These are phyloP conservation scores for Annulohypoxylon nitens DNA, from an alignment of 495 filamentous ascomycete genomes.

Conservation along the genomic window DNA sequence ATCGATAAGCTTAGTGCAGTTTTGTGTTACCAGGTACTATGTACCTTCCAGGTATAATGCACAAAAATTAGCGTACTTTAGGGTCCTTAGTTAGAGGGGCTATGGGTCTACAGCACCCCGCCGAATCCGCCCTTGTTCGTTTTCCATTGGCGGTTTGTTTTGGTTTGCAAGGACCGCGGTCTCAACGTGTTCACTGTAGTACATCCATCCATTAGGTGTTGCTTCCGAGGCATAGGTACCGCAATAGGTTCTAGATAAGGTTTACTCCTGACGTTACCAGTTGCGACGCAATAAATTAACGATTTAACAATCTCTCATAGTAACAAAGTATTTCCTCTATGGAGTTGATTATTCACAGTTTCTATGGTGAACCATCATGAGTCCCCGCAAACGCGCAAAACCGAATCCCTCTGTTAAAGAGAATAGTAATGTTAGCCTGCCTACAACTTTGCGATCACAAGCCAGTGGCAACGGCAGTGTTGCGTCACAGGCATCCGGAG, in stretches of 20 bases:
- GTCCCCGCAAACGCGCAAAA: slow-evolving; percentile 74
- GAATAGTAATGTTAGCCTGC: slow-evolving; percentile 54
- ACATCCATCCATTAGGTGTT: slow-evolving; percentile 14
- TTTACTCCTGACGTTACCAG: slow-evolving; percentile 10
- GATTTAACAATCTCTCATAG: slow-evolving; percentile 8
- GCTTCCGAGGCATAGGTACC: slow-evolving; percentile 32
- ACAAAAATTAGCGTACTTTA: background rate
- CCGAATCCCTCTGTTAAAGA: slow-evolving; percentile 60
- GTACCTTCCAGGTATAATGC: background rate
- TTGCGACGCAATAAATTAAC: slow-evolving; percentile 7
- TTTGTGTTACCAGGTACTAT: background rate
- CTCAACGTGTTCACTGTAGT: slow-evolving; percentile 17
- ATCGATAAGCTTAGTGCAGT: slow-evolving; percentile 38
- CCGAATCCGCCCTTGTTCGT: background rate
- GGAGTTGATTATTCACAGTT: slow-evolving; percentile 2
- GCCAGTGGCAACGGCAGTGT: slow-evolving; percentile 48
- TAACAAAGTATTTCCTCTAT: slow-evolving; percentile 11
- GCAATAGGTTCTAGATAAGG: background rate
- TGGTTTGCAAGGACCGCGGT: slow-evolving; percentile 22
- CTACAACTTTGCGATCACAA: slow-evolving; percentile 47
- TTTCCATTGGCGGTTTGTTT: slow-evolving; percentile 12
- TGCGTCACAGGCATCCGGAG: slow-evolving; percentile 44
- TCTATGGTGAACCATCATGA: slow-evolving; percentile 56
- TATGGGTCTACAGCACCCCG: slow-evolving; percentile 16
- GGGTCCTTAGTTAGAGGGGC: slow-evolving; percentile 2